Base-by-base conservation (phyloP, 2,329 filamentous ascomycete species). In the Fusarium hostae region DNA sequence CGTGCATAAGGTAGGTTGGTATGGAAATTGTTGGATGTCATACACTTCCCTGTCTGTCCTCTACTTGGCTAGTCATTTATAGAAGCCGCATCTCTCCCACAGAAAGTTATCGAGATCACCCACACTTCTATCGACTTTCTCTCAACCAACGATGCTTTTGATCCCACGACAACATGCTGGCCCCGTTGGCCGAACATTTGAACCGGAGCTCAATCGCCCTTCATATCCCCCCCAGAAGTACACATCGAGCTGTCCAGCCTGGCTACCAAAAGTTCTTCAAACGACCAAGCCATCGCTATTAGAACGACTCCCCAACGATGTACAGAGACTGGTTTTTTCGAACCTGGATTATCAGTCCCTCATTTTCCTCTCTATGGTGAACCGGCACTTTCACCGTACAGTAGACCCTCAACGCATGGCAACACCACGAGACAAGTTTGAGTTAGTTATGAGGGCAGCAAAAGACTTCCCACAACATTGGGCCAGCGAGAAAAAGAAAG, bases 401-500 rank as follows among this genome's bases (percentile, higher is more conserved):
- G 75, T 83, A 52, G 70, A 81, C 32, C 80, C 82, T 5, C 78
- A 76, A 50, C 65, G 56, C 16, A 80, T 82, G 73, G 80, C 82
- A n/a, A 73, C 78, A 28, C 63, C 77, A 9, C 43, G 59, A 22
- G 82, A 83, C 72, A 83, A 81, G 71, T 77, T 81, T 55, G 72
- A 81, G 47, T 83, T 83, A 50, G 79, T 84, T 70, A 82, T 83
- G 81, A 77, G 77, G 35, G 82, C 82, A 5, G 82, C 80, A 60
- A 83, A 81, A 44, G 79, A 81, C 75, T 84, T 83, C 61, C 74
- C 78, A 3, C 81, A 82, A 32, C 82, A 84, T 68, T 79, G 82
- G 24, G 79, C 81, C 9, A 79, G 76, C 65, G 79, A 81, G 50
- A 81, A 78, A 65, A 79, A 78, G 12, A 78, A 78, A 51, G 78